Evolutionary conservation across 371 early-diverging fungal species (phyloP).

Genomic region (Batkoa obscura): DNA sequence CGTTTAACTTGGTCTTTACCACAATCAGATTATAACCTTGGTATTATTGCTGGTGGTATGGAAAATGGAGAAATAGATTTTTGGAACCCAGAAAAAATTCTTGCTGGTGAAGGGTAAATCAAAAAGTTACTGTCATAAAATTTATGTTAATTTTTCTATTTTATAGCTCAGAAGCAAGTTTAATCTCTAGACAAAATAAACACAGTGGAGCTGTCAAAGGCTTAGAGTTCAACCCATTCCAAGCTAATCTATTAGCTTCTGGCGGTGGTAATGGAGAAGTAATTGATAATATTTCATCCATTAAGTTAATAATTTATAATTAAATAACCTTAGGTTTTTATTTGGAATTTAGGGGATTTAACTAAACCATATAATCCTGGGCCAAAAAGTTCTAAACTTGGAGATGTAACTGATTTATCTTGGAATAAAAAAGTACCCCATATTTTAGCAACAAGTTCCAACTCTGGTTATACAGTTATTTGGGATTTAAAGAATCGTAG

Average conservation of each 20-base stretch:
- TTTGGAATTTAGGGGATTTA: slow-evolving; percentile 84
- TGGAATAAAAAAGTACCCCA: slow-evolving; percentile 91
- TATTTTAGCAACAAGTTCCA: slow-evolving; percentile 79
- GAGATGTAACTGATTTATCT: slow-evolving; percentile 67
- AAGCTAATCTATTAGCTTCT: slow-evolving; percentile 69
- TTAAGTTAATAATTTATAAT: background rate
- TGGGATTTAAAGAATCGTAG: slow-evolving; percentile 84
- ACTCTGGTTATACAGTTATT: slow-evolving; percentile 79
- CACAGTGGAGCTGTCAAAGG: slow-evolving; percentile 83
- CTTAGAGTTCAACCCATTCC: slow-evolving; percentile 79
- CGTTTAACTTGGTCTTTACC: slow-evolving; percentile 68
- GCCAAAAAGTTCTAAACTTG: slow-evolving; percentile 54
- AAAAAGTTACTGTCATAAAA: no score
- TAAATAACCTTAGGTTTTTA: slow-evolving; percentile 34
- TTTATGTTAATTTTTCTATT: no score
- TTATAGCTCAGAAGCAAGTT: slow-evolving; percentile 22
- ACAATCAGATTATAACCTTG: slow-evolving; percentile 33
- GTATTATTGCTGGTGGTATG: slow-evolving; percentile 86
- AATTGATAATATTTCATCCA: slow-evolving; percentile 3
- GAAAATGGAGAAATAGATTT: slow-evolving; percentile 81
- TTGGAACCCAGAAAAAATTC: slow-evolving; percentile 66
- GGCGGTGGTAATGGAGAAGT: slow-evolving; percentile 86
- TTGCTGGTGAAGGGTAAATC: slow-evolving; percentile 19
- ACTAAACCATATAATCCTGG: slow-evolving; percentile 78
- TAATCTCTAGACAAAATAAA: slow-evolving; percentile 41